These are phyloP conservation scores for Balansia obtecta DNA, from an alignment of 2,329 filamentous ascomycete genomes.

Conservation along the genomic window DNA sequence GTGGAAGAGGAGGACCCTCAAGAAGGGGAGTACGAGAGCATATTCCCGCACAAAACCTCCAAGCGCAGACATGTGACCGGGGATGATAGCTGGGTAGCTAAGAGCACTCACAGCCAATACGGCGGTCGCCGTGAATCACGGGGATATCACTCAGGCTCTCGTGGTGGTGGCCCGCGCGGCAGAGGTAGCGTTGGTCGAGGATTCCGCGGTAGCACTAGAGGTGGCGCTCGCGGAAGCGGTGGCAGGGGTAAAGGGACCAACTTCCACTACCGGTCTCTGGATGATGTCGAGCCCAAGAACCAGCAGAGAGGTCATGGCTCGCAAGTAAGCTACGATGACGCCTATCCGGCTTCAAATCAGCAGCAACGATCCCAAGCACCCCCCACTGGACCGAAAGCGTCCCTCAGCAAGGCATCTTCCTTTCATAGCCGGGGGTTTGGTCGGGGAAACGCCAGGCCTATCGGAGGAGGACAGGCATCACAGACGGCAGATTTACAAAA, in stretches of 20 bases:
- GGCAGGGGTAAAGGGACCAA: constrained; percentile 36
- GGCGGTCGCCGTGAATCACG: constrained; percentile 29
- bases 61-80: constrained; percentile 44
- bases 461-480: constrained; percentile 14
- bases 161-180: constrained; percentile 20
- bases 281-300: constrained; percentile 45
- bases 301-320: constrained; percentile 29
- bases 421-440: constrained; percentile 5
- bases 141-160: constrained; percentile 25
- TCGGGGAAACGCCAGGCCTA: constrained; percentile 12
- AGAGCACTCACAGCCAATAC: constrained; percentile 20
- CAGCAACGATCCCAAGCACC: constrained; percentile 7
- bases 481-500: constrained; percentile 25
- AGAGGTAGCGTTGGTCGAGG: constrained; percentile 27
- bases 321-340: constrained; percentile 36
- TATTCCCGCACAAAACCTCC: constrained; percentile 45
- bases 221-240: constrained; percentile 21
- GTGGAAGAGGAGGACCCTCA: constrained; percentile 59
- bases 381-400: constrained; percentile 9
- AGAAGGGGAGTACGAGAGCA: constrained; percentile 51
- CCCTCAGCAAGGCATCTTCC: not conserved
- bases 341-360: constrained; percentile 16
- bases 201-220: constrained; percentile 26
- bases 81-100: constrained; percentile 29
- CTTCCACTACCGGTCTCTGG: constrained; percentile 51